A percentile compares a stretch with the other conserved stretches of the same genome.
Conservation (phyloP, 805 yeast genomes). For the Komagataella phaffii region DNA sequence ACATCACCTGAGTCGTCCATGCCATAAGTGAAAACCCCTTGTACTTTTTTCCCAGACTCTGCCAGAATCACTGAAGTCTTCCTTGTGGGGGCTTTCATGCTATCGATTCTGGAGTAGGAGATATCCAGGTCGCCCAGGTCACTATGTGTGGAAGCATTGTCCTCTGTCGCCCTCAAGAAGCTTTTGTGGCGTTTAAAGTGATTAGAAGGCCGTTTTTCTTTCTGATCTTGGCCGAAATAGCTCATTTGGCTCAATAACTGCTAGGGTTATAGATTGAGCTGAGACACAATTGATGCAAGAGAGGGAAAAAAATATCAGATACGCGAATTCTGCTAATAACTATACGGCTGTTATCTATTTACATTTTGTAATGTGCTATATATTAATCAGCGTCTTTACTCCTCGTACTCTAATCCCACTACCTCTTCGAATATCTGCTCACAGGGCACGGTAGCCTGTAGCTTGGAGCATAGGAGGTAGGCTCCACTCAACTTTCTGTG, state of each 20-base stretch:
- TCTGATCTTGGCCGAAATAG: neutral
- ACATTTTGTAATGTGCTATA: neutral
- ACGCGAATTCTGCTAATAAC: neutral
- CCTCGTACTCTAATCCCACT: constrained; percentile 31
- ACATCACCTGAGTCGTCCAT: neutral
- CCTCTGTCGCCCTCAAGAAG: neutral
- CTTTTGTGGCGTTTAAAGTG: neutral
- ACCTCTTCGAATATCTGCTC: constrained; percentile 63
- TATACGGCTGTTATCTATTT: neutral
- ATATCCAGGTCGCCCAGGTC: neutral
- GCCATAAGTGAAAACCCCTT: constrained; percentile 12
- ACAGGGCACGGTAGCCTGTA: constrained; percentile 76
- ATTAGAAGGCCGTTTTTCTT: neutral
- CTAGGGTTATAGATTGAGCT: neutral
- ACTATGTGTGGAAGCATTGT: neutral
- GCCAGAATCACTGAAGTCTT: constrained; percentile 28
- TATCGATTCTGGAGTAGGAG: neutral
- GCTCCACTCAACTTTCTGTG: constrained; percentile 95
- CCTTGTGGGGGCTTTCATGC: constrained; percentile 7
- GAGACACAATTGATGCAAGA: neutral
- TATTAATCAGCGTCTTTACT: neutral
- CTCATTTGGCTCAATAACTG: neutral
- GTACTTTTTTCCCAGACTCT: constrained; percentile 25
- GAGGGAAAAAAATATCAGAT: neutral
- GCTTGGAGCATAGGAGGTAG: constrained; percentile 74